Evolutionary conservation across 306 rosid genomes (phyloP).

Genomic region (Biancaea sappan): DNA sequence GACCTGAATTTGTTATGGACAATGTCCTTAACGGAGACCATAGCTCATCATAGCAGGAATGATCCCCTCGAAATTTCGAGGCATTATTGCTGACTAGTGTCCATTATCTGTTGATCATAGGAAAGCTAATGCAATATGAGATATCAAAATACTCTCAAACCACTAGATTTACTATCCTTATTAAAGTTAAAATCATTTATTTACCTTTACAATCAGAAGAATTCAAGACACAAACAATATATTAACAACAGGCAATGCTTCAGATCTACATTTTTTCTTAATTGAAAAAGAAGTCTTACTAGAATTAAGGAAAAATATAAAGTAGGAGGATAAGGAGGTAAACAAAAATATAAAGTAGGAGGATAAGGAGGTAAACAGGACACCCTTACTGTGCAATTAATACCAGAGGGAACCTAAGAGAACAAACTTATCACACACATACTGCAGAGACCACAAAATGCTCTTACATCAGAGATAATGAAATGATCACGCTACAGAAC

Average conservation of each 20-base stretch:
- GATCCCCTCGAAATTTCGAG: constrained; percentile 50
- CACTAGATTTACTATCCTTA: neutral
- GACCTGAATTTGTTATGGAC: constrained; percentile 45
- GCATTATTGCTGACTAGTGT: constrained; percentile 56
- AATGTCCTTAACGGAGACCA: constrained; percentile 50
- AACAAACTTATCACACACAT: neutral
- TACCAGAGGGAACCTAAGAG: neutral
- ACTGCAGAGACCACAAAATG: neutral
- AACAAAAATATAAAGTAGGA: neutral
- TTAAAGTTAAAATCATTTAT: neutral
- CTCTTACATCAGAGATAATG: neutral
- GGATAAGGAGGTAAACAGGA: neutral
- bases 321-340: neutral
- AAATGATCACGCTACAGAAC: neutral
- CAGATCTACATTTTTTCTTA: neutral
- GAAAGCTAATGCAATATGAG: constrained; percentile 12
- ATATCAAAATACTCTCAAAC: constrained; percentile 3
- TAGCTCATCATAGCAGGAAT: constrained; percentile 56
- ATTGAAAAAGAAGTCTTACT: neutral
- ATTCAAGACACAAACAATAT: neutral
- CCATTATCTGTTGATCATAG: constrained; percentile 51
- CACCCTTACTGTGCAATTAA: neutral
- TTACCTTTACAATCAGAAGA: neutral
- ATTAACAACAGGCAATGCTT: neutral
- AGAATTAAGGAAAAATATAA: neutral